phyloP scores from a whole-genome alignment of 257 asterid genomes.

The Nicotiana benthamiana region DNA sequence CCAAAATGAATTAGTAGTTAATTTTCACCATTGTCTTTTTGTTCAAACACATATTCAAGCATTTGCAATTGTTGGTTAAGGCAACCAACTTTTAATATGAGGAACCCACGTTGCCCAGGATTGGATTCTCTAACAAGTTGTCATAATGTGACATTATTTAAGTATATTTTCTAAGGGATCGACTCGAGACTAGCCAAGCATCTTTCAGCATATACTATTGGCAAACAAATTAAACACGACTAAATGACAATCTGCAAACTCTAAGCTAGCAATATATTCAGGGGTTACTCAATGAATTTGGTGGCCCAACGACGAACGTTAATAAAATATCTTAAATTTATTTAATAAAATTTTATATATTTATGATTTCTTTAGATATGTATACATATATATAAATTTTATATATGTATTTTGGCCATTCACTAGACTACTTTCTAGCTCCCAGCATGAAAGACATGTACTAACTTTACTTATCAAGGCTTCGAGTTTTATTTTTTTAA shows the following conservation, averaged over 20 bases:
- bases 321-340: no score
- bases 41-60: neutral
- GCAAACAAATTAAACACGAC: neutral
- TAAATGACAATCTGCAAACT: neutral
- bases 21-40: neutral
- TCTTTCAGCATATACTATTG: neutral
- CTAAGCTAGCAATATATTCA: neutral
- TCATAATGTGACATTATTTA: neutral
- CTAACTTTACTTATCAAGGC: no score
- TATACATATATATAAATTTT: no score
- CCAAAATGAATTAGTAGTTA: neutral
- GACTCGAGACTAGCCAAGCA: neutral
- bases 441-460: no score
- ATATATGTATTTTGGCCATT: no score
- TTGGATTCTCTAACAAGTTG: neutral
- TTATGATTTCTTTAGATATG: no score
- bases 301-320: no score
- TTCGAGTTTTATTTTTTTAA: no score
- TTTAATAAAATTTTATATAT: no score
- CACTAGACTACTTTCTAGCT: no score
- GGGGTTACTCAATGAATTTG: no score
- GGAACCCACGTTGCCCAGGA: neutral
- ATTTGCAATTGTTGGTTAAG: neutral
- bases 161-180: neutral
- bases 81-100: neutral